Percentiles rank a stretch among this genome's conserved stretches.
These are phyloP conservation scores for Brassica balearica DNA, from an alignment of 441 rosid genomes.

Conservation along the genomic window DNA sequence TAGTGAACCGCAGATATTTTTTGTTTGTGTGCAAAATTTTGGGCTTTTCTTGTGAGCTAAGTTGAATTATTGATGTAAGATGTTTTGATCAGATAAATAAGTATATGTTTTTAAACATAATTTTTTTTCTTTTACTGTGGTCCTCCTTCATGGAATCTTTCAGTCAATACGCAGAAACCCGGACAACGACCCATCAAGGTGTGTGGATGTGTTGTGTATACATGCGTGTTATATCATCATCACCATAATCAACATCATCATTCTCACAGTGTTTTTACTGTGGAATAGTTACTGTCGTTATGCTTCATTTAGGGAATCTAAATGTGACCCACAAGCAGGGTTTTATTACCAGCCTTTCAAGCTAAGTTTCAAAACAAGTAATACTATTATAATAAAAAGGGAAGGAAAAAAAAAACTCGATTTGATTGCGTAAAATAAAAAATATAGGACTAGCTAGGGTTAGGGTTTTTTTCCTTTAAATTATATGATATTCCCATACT, in stretches of 20 bases:
- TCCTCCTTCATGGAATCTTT: constrained; percentile 49
- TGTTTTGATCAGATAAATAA: constrained; percentile 18
- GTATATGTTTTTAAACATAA: constrained; percentile 13
- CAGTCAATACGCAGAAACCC: constrained; percentile 47
- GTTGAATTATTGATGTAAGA: constrained; percentile 21
- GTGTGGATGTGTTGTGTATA: constrained; percentile 23
- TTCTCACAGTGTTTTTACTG: constrained; percentile 41
- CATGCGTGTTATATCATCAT: constrained; percentile 26
- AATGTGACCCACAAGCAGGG: constrained; percentile 42
- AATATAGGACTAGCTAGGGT: not conserved
- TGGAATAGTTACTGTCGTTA: constrained; percentile 44
- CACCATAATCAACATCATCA: constrained; percentile 24
- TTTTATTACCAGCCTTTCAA: constrained; percentile 45
- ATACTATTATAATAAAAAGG: not conserved
- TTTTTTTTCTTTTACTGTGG: constrained; percentile 36
- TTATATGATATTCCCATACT: not conserved
- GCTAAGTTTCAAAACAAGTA: constrained; percentile 42
- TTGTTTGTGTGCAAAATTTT: not conserved
- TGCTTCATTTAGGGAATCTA: constrained; percentile 46
- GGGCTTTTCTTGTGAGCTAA: constrained; percentile 9
- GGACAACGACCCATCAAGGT: constrained; percentile 47
- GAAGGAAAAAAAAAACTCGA: not conserved
- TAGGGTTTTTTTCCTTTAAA: not conserved
- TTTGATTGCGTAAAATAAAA: not conserved
- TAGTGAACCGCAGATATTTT: constrained; percentile 19